Conservation (phyloP, 2,329 filamentous ascomycete species). For the Coniochaeta prunicola region DNA sequence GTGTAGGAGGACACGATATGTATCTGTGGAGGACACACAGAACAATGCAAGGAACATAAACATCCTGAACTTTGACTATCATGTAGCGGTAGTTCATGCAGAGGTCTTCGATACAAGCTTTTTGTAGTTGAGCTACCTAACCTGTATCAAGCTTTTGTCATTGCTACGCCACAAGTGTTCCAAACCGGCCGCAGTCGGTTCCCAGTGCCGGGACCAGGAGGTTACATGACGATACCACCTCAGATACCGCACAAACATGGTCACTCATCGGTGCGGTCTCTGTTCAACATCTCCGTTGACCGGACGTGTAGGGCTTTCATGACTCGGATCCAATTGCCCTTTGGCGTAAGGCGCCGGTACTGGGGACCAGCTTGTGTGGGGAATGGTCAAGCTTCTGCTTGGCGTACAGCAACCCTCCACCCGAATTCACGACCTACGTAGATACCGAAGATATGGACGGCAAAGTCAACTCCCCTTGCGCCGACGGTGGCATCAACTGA, state of each 20-base stretch:
- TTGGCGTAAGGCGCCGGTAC: background rate
- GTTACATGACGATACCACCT: too few species aligned
- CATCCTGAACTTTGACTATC: background rate
- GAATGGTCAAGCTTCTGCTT: background rate
- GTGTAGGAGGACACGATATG: background rate
- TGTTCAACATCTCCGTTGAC: background rate
- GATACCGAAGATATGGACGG: background rate
- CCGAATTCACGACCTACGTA: too few species aligned
- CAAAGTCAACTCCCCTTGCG: too few species aligned
- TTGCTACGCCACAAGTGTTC: background rate
- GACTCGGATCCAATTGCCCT: background rate
- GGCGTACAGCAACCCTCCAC: background rate
- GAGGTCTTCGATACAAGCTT: too few species aligned
- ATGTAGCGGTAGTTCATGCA: background rate
- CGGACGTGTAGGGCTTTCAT: background rate
- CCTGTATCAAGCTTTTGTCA: background rate
- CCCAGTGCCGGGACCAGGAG: background rate
- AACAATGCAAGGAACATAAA: background rate
- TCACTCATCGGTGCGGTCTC: too few species aligned
- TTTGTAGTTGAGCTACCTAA: too few species aligned
- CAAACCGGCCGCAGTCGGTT: background rate
- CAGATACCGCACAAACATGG: background rate
- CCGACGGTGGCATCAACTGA: too few species aligned
- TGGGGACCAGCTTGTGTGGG: background rate
- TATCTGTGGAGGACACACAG: background rate